Conservation (phyloP, 139 green algal species). For the Ettlia oleoabundans region DNA sequence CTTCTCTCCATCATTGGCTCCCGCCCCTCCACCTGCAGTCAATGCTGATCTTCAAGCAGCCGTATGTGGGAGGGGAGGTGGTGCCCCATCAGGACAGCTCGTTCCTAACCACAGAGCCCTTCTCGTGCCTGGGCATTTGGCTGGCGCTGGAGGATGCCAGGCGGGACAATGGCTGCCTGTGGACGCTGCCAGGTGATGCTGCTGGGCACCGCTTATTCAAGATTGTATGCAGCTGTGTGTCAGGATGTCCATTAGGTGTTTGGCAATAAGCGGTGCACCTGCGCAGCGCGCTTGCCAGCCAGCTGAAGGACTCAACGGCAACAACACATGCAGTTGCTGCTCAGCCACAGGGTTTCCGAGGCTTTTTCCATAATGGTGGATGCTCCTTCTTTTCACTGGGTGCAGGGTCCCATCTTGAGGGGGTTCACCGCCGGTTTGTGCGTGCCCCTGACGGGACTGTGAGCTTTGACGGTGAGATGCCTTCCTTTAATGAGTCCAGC, state of each 20-base stretch:
- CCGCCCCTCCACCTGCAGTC: not conserved
- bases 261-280: not conserved
- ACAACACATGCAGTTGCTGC: no score
- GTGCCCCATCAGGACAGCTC: constrained; percentile 89
- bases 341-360: no score
- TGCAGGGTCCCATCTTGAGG: constrained; percentile 53
- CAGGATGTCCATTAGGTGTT: not conserved
- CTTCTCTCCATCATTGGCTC: not conserved
- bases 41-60: constrained; percentile 77
- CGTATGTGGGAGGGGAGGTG: constrained; percentile 91
- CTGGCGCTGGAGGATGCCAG: constrained; percentile 93
- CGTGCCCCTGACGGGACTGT: constrained; percentile 40
- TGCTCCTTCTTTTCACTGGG: not conserved
- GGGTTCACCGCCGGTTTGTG: constrained; percentile 60
- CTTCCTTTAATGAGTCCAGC: constrained; percentile 55
- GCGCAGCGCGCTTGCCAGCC: not conserved
- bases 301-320: no score
- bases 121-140: constrained; percentile 89
- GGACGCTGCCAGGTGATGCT: constrained; percentile 58
- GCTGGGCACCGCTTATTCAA: no score
- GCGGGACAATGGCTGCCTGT: constrained; percentile 93
- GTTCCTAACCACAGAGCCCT: constrained; percentile 92
- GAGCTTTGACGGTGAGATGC: constrained; percentile 57
- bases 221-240: no score
- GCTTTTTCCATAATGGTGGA: not conserved